Evolutionary conservation across 2,329 filamentous ascomycete species (phyloP), one percentile per base, ranked within the genome.

Genomic region (Aspergillus chevalieri): DNA sequence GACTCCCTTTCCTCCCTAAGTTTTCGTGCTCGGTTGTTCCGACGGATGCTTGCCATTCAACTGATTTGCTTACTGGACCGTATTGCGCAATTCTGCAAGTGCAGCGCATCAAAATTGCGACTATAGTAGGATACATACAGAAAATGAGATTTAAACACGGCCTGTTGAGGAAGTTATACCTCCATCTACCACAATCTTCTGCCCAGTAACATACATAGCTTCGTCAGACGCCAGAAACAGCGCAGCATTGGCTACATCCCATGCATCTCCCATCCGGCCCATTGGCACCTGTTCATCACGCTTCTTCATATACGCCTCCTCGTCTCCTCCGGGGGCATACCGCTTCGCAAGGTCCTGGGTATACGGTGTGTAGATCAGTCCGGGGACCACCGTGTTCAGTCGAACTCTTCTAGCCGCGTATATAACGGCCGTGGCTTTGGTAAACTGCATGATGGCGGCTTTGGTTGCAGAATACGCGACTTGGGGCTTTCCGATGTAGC

Each of bases 321-420:
- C 72, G 21, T 74, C 71, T 0, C 70, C 76, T 0, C 61, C 65
- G 0, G 57, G 52, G 2, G 65, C 66, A 57, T 73, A 80, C 46
- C 76, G 66, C 21, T 74, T 63, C 0, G 76, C 72, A 49, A 81
- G 48, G 2, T 63, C 67, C 12, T 66, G 65, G 4, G 75, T 76
- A 34, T 78, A 74, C 0, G 78, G 78, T 14, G 79, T 82, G 47
- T 80, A 69, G 59, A 82, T 81, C 49, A 83, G 58, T 0, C 79
- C 79, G 0, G 80, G 80, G 0, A 81, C 75, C 0, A 82, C 76
- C 0, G 73, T 73, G 54, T 83, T 83, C 30, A 82, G 17, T 14
- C 60, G 36, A 3, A 81, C 70, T 0, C 71, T 47, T 17, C 56
- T 63, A 2, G 47, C 50, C 7, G 60, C 60, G 52, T 65, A 66